Evolutionary conservation across 495 filamentous ascomycete species (phyloP).

Genomic region (Amniculicola lignicola): DNA sequence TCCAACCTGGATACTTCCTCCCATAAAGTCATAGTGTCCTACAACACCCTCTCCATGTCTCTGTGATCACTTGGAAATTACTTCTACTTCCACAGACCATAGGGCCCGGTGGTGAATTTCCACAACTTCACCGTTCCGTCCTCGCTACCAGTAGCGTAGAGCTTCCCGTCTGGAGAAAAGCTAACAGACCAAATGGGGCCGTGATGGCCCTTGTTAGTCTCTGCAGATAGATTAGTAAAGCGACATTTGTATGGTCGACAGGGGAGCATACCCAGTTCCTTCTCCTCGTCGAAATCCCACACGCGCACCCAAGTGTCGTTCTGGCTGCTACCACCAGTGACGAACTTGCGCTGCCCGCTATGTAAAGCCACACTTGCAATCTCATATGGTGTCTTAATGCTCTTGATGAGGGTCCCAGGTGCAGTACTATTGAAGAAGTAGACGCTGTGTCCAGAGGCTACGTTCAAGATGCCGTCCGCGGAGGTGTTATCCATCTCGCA

Average conservation of each 20-base stretch:
- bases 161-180: constrained; percentile 90
- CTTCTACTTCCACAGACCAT: constrained; percentile 69
- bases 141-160: constrained; percentile 94
- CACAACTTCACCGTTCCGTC: constrained; percentile 96
- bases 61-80: no score
- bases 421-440: constrained; percentile 84
- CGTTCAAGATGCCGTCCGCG: constrained; percentile 48
- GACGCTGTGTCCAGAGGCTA: constrained; percentile 81
- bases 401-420: constrained; percentile 71
- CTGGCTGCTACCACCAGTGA: constrained; percentile 69
- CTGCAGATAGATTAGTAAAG: constrained; percentile 40
- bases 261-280: constrained; percentile 63
- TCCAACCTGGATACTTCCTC: no score
- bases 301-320: constrained; percentile 93
- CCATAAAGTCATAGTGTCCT: no score
- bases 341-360: constrained; percentile 70
- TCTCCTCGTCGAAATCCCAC: constrained; percentile 77
- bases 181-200: constrained; percentile 93
- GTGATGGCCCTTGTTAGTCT: constrained; percentile 95
- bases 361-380: constrained; percentile 89
- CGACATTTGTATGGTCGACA: constrained; percentile 18
- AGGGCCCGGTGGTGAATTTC: constrained; percentile 67
- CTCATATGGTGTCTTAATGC: constrained; percentile 69
- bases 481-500: constrained; percentile 66
- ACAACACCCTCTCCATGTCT: no score